A percentile compares a stretch with the other conserved stretches of the same genome.
phyloP scores from a whole-genome alignment of 768 basidiomycete species.

The Amanita jacksonii region DNA sequence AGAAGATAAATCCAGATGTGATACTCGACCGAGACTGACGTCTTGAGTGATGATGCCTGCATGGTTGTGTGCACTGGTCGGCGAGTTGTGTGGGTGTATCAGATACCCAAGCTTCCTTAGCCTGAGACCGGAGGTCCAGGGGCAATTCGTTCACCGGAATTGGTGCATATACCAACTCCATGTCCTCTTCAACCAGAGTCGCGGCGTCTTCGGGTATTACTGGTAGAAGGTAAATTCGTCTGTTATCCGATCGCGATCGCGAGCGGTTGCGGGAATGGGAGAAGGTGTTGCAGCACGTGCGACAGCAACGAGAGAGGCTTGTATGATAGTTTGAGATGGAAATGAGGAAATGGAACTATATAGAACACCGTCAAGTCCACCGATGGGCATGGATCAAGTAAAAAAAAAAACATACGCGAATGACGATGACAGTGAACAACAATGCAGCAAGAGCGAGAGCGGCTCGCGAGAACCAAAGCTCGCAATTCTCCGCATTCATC shows the following conservation, averaged over 20 bases:
- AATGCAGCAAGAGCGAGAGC: constrained; percentile 48
- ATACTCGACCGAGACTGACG: constrained; percentile 16
- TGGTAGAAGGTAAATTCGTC: constrained; percentile 60
- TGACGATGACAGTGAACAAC: constrained; percentile 51
- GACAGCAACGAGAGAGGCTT: constrained; percentile 36
- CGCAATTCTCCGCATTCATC: constrained; percentile 71
- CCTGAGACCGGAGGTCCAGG: constrained; percentile 37
- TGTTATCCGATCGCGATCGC: constrained; percentile 15
- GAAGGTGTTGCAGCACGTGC: constrained; percentile 11
- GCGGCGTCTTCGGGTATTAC: constrained; percentile 11
- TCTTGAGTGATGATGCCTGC: constrained; percentile 15
- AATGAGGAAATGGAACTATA: constrained; percentile 67
- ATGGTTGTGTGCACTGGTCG: constrained; percentile 15
- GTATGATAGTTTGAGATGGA: constrained; percentile 60
- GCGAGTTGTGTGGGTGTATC: constrained; percentile 12
- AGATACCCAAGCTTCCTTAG: constrained; percentile 63
- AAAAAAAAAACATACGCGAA: constrained; percentile 42
- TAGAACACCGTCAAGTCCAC: too few relatives aligned
- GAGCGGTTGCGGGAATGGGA: constrained; percentile 10
- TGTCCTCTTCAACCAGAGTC: constrained; percentile 13
- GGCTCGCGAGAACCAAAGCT: constrained; percentile 65
- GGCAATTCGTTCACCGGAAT: constrained; percentile 49
- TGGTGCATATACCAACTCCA: constrained; percentile 59
- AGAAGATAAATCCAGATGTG: constrained; percentile 30
- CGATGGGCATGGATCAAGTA: constrained; percentile 1